A percentile compares a stretch with the other conserved stretches of the same genome.
phyloP scores from a whole-genome alignment of 768 basidiomycete species.

The Dendrothele bispora region DNA sequence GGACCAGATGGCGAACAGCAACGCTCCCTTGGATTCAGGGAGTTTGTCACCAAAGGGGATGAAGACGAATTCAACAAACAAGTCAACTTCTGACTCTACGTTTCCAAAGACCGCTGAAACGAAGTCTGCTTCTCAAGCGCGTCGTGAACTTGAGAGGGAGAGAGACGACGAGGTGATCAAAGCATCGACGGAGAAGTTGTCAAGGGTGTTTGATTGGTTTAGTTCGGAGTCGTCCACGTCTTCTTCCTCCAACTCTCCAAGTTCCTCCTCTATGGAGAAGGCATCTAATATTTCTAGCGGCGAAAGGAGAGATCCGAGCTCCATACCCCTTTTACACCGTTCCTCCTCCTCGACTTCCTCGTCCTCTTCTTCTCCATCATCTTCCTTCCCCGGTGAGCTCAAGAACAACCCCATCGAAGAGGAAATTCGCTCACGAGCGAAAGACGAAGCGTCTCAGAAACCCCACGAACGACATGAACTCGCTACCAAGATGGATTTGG shows the following conservation, averaged over 20 bases:
- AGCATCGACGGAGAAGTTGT: constrained; percentile 70
- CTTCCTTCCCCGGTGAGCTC: too few species aligned
- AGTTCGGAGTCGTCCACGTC: too few species aligned
- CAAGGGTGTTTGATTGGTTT: constrained; percentile 78
- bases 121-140: too few species aligned
- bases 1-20: constrained; percentile 23
- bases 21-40: constrained; percentile 1
- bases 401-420: too few species aligned
- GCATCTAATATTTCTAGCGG: too few species aligned
- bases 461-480: constrained; percentile 37
- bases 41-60: not conserved
- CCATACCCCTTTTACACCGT: too few species aligned
- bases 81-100: not conserved
- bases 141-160: constrained; percentile 25
- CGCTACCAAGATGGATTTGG: constrained; percentile 72
- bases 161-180: constrained; percentile 57
- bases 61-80: not conserved
- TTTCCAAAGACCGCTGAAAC: constrained; percentile 9
- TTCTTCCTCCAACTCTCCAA: too few species aligned
- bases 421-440: too few species aligned
- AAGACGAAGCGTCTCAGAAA: not conserved
- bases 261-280: too few species aligned
- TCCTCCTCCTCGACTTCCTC: too few species aligned
- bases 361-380: too few species aligned
- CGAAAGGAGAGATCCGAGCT: too few species aligned